Evolutionary conservation across 495 filamentous ascomycete species (phyloP).

Genomic region (Astrothelium subdiscretum): DNA sequence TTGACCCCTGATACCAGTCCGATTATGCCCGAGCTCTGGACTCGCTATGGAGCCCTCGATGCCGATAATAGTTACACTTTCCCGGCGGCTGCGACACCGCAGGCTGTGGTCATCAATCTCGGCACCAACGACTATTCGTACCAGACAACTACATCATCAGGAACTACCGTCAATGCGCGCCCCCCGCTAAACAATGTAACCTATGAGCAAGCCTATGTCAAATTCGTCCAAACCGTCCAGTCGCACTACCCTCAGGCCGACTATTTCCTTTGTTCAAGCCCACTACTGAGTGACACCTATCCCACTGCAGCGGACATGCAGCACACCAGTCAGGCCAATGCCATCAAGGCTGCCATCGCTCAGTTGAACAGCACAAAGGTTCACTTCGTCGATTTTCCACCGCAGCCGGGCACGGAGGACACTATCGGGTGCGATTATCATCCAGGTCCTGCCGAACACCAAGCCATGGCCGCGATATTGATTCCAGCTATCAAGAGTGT

Average conservation of each 20-base stretch:
- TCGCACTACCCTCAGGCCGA: slow-evolving; percentile 9
- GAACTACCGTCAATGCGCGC: slow-evolving; percentile 2
- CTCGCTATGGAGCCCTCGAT: slow-evolving; percentile 11
- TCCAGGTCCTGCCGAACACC: slow-evolving; percentile 3
- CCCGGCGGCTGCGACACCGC: slow-evolving; percentile 3
- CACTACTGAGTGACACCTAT: slow-evolving; percentile 12
- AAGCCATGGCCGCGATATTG: background rate
- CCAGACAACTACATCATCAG: background rate
- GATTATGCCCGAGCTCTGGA: slow-evolving; percentile 14
- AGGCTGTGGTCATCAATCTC: slow-evolving; percentile 14
- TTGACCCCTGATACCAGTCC: slow-evolving; percentile 10
- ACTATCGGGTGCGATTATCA: slow-evolving; percentile 14
- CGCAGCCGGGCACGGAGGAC: slow-evolving; percentile 5
- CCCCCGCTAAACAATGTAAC: slow-evolving; percentile 1
- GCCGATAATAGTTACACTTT: slow-evolving; percentile 14
- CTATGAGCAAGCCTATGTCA: slow-evolving; percentile 8
- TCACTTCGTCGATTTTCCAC: slow-evolving; percentile 13
- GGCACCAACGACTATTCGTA: slow-evolving; percentile 16
- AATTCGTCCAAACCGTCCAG: slow-evolving; percentile 9
- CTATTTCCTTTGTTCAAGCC: slow-evolving; percentile 8
- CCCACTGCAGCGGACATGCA: slow-evolving; percentile 11
- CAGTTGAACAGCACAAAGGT: slow-evolving; percentile 9
- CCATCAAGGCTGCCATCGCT: slow-evolving; percentile 10
- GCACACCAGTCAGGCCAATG: slow-evolving; percentile 11
- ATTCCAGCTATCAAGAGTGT: background rate